Base-by-base conservation (phyloP, 139 green algal genomes). In the Tetratostichococcus sp. region DNA sequence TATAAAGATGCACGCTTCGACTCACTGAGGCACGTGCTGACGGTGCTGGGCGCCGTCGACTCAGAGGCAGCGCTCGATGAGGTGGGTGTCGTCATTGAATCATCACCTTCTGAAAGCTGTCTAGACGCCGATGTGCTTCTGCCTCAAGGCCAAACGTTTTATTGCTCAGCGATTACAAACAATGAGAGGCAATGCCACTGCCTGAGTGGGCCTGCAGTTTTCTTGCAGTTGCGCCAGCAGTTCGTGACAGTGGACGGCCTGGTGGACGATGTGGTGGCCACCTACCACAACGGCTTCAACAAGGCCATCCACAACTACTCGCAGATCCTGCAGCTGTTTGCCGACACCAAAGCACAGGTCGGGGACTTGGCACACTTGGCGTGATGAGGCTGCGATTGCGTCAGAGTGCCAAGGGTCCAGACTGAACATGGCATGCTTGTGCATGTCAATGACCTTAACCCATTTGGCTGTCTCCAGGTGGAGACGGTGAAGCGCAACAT, bases 281-380 rank as follows among this genome's bases (percentile, higher is more conserved):
- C 67, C 28, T 90, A 94, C 73, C 86, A 94, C 80, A 69, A 71
- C n/a, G 92, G 91, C 69, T 97, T 97, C 84, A 92, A 92, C 70
- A 89, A 85, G 57, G 85, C 89, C 19, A 92, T 96, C 67, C 91
- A 95, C 70, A 94, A 96, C 83, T 96, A 97, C 79, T 89, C 80
- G 1, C 83, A 89, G 33, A 96, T 97, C 69, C 82, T 97, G 77
- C 75, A 85, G 35, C 86, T 95, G 6, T 96, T 97, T 75, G 65
- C 78, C 16, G 85, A 93, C 2, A 78, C 88, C 0, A 89, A 88
- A 71, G 71, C 88, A 30, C 87, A 95, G 83, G 84, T 88, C 35
- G 39, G n/a, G n/a, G n/a, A n/a, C n/a, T n/a, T n/a, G n/a, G n/a
- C n/a, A n/a, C n/a, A n/a, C n/a, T n/a, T n/a, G n/a, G n/a, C n/a